Percentiles rank a stretch among this genome's conserved stretches.
These are phyloP conservation scores for Dianthus caryophyllus DNA, from an alignment of 148 eudicot species.

Conservation along the genomic window DNA sequence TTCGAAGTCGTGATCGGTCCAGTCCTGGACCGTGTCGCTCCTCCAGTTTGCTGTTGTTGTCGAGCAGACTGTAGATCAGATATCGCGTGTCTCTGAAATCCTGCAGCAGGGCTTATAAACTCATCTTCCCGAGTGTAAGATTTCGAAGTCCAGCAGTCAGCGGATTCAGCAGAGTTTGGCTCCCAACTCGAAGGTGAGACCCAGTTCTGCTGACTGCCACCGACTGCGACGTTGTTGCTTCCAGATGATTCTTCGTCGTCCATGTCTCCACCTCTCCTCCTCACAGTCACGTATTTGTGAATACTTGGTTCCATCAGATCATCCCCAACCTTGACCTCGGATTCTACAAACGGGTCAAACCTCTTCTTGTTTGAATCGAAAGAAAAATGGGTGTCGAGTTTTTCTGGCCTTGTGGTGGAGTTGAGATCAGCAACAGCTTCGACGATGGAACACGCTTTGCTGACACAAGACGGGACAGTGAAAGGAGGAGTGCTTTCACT, in stretches of 20 bases:
- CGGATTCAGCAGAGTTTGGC: conserved; percentile 79
- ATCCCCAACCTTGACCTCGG: conserved; percentile 50
- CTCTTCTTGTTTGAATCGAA: conserved; percentile 29
- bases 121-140: conserved; percentile 33
- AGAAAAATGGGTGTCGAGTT: conserved; percentile 9
- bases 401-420: conserved; percentile 38
- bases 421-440: conserved; percentile 97
- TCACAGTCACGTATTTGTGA: conserved; percentile 83
- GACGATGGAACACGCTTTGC: conserved; percentile 72
- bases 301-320: conserved; percentile 70
- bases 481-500: conserved; percentile 29
- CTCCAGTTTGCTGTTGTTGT: conserved; percentile 34
- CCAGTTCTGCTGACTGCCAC: conserved; percentile 39
- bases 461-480: conserved; percentile 59
- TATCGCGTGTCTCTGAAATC: conserved; percentile 34
- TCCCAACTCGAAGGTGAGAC: conserved; percentile 68
- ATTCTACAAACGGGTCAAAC: conserved; percentile 51
- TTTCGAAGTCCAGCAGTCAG: conserved; percentile 61
- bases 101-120: conserved; percentile 29
- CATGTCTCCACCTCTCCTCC: conserved; percentile 45
- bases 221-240: conserved; percentile 61
- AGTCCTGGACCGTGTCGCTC: conserved; percentile 32
- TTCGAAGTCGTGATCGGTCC: conserved; percentile 21
- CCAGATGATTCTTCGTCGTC: conserved; percentile 87
- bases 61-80: conserved; percentile 33